Evolutionary conservation across 2,329 filamentous ascomycete species (phyloP).

Genomic region (Ophiostoma perfectum): DNA sequence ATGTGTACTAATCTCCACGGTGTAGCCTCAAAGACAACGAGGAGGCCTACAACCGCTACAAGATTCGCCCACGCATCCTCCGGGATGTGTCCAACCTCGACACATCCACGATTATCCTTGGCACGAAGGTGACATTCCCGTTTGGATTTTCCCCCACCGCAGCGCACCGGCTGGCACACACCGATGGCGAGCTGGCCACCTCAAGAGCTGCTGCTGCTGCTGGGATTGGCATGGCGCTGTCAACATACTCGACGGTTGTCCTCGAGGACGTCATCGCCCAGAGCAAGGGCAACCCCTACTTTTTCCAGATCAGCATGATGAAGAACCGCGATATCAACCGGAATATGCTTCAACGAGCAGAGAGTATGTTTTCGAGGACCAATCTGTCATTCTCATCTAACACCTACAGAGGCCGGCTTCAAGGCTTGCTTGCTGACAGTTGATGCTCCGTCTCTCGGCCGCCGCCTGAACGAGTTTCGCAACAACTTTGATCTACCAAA

Average conservation of each 20-base stretch:
- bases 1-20: not conserved
- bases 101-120: constrained; percentile 28
- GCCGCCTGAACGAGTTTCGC: constrained; percentile 21
- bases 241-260: constrained; percentile 34
- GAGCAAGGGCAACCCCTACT: constrained; percentile 30
- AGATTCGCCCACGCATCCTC: constrained; percentile 33
- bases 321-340: constrained; percentile 42
- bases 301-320: constrained; percentile 52
- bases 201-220: constrained; percentile 42
- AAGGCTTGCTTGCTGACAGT: constrained; percentile 46
- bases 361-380: not conserved
- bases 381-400: not conserved
- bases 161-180: constrained; percentile 48
- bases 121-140: constrained; percentile 37
- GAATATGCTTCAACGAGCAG: constrained; percentile 33
- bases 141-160: constrained; percentile 51
- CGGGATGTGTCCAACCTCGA: constrained; percentile 30
- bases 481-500: constrained; percentile 12
- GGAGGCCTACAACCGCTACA: constrained; percentile 22
- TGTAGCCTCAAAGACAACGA: constrained; percentile 18
- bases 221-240: constrained; percentile 44
- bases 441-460: constrained; percentile 43
- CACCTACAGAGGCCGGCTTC: constrained; percentile 22
- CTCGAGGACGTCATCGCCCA: constrained; percentile 41
- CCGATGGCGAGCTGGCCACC: constrained; percentile 47